phyloP scores from a whole-genome alignment of 345 rosid species.

The Litchi chinensis region DNA sequence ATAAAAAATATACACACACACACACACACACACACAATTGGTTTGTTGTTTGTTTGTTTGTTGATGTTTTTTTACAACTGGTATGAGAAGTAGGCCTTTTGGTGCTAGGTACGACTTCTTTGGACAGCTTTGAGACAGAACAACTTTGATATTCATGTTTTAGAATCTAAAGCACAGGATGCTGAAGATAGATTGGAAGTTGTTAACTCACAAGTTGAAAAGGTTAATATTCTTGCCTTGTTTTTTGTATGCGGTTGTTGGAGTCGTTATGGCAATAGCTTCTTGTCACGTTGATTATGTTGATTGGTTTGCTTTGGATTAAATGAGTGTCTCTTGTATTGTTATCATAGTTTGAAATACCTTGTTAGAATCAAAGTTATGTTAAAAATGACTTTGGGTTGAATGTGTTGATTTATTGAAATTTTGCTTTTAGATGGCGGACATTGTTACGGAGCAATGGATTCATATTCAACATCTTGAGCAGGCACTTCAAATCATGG shows the following conservation, averaged over 20 bases:
- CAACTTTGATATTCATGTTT: constrained; percentile 77
- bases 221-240: constrained; percentile 36
- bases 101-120: constrained; percentile 58
- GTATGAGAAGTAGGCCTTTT: constrained; percentile 37
- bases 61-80: constrained; percentile 27
- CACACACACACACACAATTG: no score
- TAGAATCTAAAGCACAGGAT: constrained; percentile 54
- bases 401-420: constrained; percentile 6
- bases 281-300: not conserved
- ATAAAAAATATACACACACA: no score
- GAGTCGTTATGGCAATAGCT: no score
- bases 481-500: constrained; percentile 58
- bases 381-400: not conserved
- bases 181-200: constrained; percentile 49
- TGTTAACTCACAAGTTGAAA: constrained; percentile 45
- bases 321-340: not conserved
- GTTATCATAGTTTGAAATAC: not conserved
- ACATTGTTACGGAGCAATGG: constrained; percentile 66
- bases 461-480: constrained; percentile 70
- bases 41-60: not conserved
- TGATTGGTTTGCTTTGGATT: not conserved
- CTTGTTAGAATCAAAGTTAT: not conserved
- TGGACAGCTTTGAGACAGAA: constrained; percentile 72
- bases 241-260: no score
- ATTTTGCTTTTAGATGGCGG: constrained; percentile 47